Conservation (phyloP, 2,329 filamentous ascomycete genomes). For the Cyphellophora attinorum region DNA sequence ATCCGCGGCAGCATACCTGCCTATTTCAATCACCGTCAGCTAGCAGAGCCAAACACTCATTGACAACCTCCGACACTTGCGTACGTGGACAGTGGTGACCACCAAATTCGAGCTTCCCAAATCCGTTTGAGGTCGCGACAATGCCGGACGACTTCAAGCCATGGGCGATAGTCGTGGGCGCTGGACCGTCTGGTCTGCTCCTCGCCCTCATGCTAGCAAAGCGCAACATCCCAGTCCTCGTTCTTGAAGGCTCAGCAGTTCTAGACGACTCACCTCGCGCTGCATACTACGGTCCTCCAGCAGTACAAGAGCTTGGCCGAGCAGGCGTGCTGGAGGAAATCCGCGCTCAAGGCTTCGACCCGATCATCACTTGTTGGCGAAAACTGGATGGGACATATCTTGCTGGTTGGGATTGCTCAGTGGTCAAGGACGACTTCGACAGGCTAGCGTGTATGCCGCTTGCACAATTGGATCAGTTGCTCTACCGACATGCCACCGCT, state of each 20-base stretch:
- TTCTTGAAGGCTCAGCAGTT: constrained; percentile 44
- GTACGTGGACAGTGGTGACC: too few relatives aligned
- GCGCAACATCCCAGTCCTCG: constrained; percentile 22
- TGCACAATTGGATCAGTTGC: constrained; percentile 31
- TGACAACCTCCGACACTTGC: too few relatives aligned
- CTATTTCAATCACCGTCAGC: too few relatives aligned
- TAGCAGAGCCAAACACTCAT: too few relatives aligned
- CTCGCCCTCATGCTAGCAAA: constrained; percentile 23
- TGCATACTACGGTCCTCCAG: constrained; percentile 52
- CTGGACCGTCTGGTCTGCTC: constrained; percentile 25
- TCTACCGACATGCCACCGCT: constrained; percentile 29
- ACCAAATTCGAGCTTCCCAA: too few relatives aligned
- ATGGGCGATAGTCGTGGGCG: constrained; percentile 22
- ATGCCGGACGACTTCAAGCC: constrained; percentile 9
- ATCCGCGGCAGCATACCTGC: too few relatives aligned
- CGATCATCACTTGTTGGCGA: constrained; percentile 35
- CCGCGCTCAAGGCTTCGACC: constrained; percentile 32
- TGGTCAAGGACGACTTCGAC: constrained; percentile 19
- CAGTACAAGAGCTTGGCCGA: constrained; percentile 47
- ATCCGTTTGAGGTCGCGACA: too few relatives aligned
- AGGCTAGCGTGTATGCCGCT: constrained; percentile 36
- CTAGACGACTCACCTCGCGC: constrained; percentile 54
- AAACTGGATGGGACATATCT: constrained; percentile 29
- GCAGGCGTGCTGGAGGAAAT: constrained; percentile 50
- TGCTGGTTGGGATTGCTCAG: constrained; percentile 16